phyloP scores from a whole-genome alignment of 176 grass and related monocot genomes.

The Thalia dealbata region DNA sequence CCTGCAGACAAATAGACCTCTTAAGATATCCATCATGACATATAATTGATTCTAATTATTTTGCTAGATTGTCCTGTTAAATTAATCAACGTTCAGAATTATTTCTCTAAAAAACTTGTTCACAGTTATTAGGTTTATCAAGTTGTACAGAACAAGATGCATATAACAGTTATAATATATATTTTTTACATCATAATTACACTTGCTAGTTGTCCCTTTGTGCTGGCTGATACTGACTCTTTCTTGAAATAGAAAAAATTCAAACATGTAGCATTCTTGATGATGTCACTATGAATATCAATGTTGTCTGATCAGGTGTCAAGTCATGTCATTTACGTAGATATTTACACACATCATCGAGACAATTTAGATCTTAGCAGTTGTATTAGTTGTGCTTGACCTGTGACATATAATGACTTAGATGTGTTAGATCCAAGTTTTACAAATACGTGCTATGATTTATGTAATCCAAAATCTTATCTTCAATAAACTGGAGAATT shows the following conservation, averaged over 20 bases:
- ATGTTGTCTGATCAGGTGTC: background rate
- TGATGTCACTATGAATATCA: background rate
- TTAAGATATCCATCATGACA: too few relatives aligned
- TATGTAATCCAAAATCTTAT: background rate
- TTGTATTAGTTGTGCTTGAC: background rate
- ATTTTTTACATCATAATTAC: too few relatives aligned
- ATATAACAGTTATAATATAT: too few relatives aligned
- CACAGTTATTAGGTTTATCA: too few relatives aligned
- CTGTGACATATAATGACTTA: background rate
- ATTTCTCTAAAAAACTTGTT: too few relatives aligned
- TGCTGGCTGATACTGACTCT: background rate
- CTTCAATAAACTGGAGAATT: too few relatives aligned
- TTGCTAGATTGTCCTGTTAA: too few relatives aligned
- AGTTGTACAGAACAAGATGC: too few relatives aligned
- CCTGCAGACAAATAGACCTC: slow-evolving; percentile 14
- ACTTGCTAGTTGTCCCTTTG: background rate
- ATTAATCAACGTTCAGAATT: too few relatives aligned
- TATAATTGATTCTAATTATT: too few relatives aligned
- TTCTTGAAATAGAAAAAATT: background rate
- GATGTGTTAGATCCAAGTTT: background rate
- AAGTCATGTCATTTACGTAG: background rate
- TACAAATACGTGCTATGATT: background rate
- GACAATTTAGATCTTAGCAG: background rate
- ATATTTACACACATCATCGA: background rate
- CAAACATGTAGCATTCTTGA: background rate